A percentile compares a stretch with the other conserved stretches of the same genome.
Conservation (phyloP, 805 yeast species). For the Candida bentonensis region DNA sequence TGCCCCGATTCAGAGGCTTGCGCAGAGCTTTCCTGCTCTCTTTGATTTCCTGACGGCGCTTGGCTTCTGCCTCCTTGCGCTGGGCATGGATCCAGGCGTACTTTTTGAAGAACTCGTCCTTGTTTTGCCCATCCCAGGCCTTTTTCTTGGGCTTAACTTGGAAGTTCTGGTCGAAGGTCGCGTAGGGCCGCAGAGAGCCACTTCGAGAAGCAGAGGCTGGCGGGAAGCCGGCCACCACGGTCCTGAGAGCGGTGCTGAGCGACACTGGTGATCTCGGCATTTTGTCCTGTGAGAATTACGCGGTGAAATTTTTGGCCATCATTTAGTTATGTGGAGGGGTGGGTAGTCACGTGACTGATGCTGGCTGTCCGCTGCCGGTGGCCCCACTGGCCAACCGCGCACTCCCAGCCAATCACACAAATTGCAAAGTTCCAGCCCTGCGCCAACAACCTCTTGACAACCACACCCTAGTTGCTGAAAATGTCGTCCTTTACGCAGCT, state of each 20-base stretch:
- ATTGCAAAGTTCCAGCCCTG: neutral
- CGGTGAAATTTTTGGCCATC: too few species aligned
- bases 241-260: too few species aligned
- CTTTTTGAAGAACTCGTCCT: conserved; percentile 49
- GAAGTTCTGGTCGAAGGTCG: conserved; percentile 30
- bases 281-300: too few species aligned
- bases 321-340: too few species aligned
- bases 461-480: neutral
- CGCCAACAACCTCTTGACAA: neutral
- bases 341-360: neutral
- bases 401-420: conserved; percentile 1
- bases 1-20: neutral
- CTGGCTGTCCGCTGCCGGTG: too few species aligned
- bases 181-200: too few species aligned
- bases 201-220: too few species aligned
- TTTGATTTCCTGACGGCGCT: conserved; percentile 2
- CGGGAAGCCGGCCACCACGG: too few species aligned
- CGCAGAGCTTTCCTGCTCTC: conserved; percentile 6
- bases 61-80: conserved; percentile 19
- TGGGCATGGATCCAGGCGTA: conserved; percentile 55
- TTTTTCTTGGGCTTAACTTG: conserved; percentile 28
- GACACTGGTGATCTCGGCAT: too few species aligned
- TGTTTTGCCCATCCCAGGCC: conserved; percentile 61
- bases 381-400: too few species aligned
- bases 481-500: conserved; percentile 26